These are phyloP conservation scores for Senecio squalidus DNA, from an alignment of 140 eudicot species.

Conservation along the genomic window DNA sequence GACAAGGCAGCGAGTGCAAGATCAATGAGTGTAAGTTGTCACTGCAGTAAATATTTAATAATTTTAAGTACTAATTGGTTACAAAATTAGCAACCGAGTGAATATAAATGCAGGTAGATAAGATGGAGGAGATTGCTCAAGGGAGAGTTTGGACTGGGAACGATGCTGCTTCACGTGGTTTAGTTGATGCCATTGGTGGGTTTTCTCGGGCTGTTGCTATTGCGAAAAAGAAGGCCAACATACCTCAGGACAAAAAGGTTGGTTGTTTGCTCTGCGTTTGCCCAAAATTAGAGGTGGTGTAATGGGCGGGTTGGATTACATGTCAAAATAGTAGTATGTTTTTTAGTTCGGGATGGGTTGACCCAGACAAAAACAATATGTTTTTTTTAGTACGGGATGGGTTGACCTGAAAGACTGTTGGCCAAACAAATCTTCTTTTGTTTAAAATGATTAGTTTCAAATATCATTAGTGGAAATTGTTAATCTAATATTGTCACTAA, in stretches of 20 bases:
- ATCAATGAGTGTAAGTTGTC: slow-evolving; percentile 74
- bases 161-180: slow-evolving; percentile 80
- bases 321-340: too few species aligned
- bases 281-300: not conserved
- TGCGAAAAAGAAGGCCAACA: slow-evolving; percentile 84
- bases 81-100: slow-evolving; percentile 1
- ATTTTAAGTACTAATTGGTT: not conserved
- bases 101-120: slow-evolving; percentile 46
- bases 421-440: too few species aligned
- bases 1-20: slow-evolving; percentile 91
- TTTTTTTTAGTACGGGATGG: too few species aligned
- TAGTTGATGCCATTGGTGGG: slow-evolving; percentile 95
- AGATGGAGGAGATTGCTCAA: slow-evolving; percentile 96
- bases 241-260: slow-evolving; percentile 64
- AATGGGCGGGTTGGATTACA: too few species aligned
- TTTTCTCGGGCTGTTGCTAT: slow-evolving; percentile 82
- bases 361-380: too few species aligned
- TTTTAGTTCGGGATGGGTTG: too few species aligned
- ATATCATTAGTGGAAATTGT: too few species aligned
- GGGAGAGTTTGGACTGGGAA: slow-evolving; percentile 93
- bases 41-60: not conserved
- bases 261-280: not conserved
- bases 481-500: too few species aligned
- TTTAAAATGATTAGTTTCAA: too few species aligned
- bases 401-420: too few species aligned